Evolutionary conservation across 805 yeast species (phyloP).

Genomic region (Komagataella pseudopastoris): DNA sequence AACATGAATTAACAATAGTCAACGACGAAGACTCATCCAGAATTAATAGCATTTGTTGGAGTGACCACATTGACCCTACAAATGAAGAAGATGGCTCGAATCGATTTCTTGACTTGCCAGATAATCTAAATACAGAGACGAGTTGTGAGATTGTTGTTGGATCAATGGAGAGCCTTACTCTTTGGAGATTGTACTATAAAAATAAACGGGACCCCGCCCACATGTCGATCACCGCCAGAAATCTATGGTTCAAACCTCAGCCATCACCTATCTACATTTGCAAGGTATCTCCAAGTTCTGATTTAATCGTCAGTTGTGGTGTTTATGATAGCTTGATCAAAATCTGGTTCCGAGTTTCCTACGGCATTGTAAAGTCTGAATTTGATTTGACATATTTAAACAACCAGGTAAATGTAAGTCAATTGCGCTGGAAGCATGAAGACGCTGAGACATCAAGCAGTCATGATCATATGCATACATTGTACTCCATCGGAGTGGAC

Average conservation of each 20-base stretch:
- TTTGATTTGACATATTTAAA: conserved; percentile 59
- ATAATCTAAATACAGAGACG: conserved; percentile 20
- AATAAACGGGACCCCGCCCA: not conserved
- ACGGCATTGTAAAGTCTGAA: conserved; percentile 44
- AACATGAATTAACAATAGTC: conserved; percentile 12
- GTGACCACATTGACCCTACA: conserved; percentile 17
- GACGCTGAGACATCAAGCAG: not conserved
- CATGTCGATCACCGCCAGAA: conserved; percentile 6
- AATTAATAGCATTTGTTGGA: conserved; percentile 20
- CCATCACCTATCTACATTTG: conserved; percentile 48
- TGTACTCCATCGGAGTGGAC: not conserved
- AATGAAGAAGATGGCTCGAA: conserved; percentile 13
- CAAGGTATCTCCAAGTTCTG: conserved; percentile 53
- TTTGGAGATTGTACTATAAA: conserved; percentile 34
- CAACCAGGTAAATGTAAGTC: conserved; percentile 47
- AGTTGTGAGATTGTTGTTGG: conserved; percentile 49
- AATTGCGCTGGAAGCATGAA: conserved; percentile 36
- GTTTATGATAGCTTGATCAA: conserved; percentile 55
- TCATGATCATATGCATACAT: not conserved
- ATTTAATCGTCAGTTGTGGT: conserved; percentile 51
- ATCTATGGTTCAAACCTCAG: conserved; percentile 36
- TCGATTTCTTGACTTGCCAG: conserved; percentile 16
- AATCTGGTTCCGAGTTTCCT: conserved; percentile 65
- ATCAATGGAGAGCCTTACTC: conserved; percentile 29
- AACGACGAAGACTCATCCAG: conserved; percentile 10